Percentiles rank a stretch among this genome's conserved stretches.
phyloP scores from a whole-genome alignment of 352 stramenopile genomes.

The Nothophytophthora sp. region DNA sequence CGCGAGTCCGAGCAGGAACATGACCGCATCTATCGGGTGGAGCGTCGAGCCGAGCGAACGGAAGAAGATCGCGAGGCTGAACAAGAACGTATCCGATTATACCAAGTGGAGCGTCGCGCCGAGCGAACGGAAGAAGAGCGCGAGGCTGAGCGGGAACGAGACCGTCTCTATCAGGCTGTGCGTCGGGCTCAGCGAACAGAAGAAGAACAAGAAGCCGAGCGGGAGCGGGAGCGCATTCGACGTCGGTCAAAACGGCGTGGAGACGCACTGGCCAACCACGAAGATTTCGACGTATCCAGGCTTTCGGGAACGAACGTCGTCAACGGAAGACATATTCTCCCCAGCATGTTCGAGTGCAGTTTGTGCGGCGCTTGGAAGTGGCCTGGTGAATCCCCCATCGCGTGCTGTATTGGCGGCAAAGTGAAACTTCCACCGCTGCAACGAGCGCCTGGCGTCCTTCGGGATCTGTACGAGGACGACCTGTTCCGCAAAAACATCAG shows the following conservation, averaged over 20 bases:
- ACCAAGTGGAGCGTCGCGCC: background rate
- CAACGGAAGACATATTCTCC: background rate
- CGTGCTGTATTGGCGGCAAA: background rate
- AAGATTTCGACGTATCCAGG: background rate
- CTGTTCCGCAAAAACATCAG: slow-evolving; percentile 1
- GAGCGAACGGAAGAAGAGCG: background rate
- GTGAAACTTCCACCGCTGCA: background rate
- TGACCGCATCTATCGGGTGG: background rate
- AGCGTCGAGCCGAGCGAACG: background rate
- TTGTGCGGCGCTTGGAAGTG: slow-evolving; percentile 4
- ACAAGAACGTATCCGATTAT: background rate
- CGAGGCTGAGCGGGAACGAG: background rate
- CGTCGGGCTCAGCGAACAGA: background rate
- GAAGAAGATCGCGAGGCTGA: background rate
- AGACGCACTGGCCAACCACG: background rate
- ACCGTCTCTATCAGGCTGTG: background rate
- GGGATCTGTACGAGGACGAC: background rate
- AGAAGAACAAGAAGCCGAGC: background rate
- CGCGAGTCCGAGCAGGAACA: background rate
- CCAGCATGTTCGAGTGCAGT: background rate
- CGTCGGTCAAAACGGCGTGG: background rate
- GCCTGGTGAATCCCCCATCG: background rate
- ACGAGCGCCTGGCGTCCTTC: background rate
- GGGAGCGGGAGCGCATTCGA: background rate
- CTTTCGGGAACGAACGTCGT: background rate